Evolutionary conservation across 2,329 filamentous ascomycete species (phyloP), one percentile per base, ranked within the genome.

Genomic region (Botrytis deweyae): DNA sequence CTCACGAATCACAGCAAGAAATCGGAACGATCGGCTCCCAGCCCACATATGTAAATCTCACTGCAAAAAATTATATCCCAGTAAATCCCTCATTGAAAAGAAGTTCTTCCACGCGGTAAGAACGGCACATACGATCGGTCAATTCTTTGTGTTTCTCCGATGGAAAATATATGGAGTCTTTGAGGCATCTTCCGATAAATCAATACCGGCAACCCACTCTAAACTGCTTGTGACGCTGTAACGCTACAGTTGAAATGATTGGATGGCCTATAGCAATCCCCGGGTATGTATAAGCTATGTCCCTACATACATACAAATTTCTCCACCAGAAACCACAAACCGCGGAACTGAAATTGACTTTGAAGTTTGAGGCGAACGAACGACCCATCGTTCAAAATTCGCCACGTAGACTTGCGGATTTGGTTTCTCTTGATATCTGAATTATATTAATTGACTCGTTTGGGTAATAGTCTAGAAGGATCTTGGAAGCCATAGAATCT

Each of bases 81-180:
- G 49, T 58, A 68, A 68, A 68, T 68, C 36, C 66, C 66, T 68
- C 66, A 68, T n/a, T 66, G 42, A 66, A 66, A 65, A 44, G n/a
- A 68, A 25, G 16, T 42, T 63, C 18, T 49, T 42, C n/a, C 40
- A 38, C 36, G 38, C 66, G 66, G 66, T 55, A 68, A 68, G 66
- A 55, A 40, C 66, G 66, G 66, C 66, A 64, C 62, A 29, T 40
- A 12, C 18, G 36, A 55, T 68, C 66, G 49, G 25, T 33, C 36
- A 25, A 40, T 55, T 25, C 36, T 42, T 55, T 22, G 38, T 55
- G 65, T 68, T 55, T 67, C 46, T 40, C 36, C 46, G 46, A 40
- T 40, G 25, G 29, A 67, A 29, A 29, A 40, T 52, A 55, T 68
- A 68, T 68, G 65, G 65, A 29, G 65, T 55, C 25, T 20, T 40